Evolutionary conservation across 768 basidiomycete species (phyloP), one percentile per base, ranked within the genome.

Genomic region (Agaricus subrufescens): DNA sequence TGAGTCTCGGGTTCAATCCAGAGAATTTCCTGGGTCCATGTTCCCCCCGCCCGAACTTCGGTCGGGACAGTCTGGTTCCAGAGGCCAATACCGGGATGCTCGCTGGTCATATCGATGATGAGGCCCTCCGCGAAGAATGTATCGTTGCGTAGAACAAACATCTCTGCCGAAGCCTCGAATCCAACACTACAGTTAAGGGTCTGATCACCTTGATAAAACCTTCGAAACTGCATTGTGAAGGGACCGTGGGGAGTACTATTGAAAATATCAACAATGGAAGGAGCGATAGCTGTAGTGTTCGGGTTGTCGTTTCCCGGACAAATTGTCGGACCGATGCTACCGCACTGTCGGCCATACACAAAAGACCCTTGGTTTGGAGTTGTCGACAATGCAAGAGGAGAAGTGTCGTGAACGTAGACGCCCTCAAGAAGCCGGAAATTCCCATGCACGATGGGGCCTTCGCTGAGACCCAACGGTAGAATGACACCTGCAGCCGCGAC

Each of bases 1-100:
- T 46, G 15, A 2, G 65, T 60, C 25, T 61, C 59, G 1, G 65
- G 65, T 29, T 66, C 63, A 6, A 65, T 52, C 64, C 65, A 66
- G 3, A 66, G 47, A 19, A 66, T 45, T 4, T 64, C 62, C 27
- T 64, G 54, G 7, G 61, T 60, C 65, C 65, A 66, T 2, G n/a
- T 37, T 3, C 45, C 60, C 7, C 65, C 62, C 1, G 46, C 14
- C 6, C n/a, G 15, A 1, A 54, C 44, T 0, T 43, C 31, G 5
- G 12, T 19, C 3, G 53, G 53, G 0, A 54, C 31, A 3, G 45
- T 54, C 26, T 47, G 45, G n/a, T 54, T 54, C 53, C 45, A 47
- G 6, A 54, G 39, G 7, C 53, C 46, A 5, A 54, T 29, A 10
- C 53, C 53, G 0, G 63, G 63, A 23, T 52, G 60, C 2, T 61